Evolutionary conservation across 164 flowering plant genomes (phyloP), one percentile per base, ranked within the genome.

Genomic region (Piper longum): DNA sequence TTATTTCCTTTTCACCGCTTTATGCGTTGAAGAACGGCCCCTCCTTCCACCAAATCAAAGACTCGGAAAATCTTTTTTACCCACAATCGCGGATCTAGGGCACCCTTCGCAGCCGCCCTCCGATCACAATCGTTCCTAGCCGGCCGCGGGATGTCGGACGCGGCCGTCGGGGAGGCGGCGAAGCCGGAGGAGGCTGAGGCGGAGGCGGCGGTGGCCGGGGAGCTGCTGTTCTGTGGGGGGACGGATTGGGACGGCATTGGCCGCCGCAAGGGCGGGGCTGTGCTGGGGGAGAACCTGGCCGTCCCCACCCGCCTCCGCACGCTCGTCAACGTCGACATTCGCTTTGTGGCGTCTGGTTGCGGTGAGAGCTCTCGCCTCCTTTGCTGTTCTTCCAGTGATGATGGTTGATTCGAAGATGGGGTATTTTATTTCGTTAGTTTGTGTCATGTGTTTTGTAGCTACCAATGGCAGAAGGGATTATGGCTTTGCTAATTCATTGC

Each of bases 151-250:
- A 48, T 48, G 52, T 5, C 52, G 52, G 52, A 48, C 52, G 11
- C 83, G 61, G 72, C 67, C 19, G 54, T 16, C 13, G 87, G 67
- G 7, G 86, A 70, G 45, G 72, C 65, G 40, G 81, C 70, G 73
- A 69, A 70, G 75, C 71, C 45, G 41, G 79, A 65, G 56, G 76
- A 74, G 64, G 77, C 66, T 80, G 74, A 75, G 67, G 54, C 39
- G 60, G 73, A 44, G 41, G 59, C 41, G 59, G 40, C 60, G 75
- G 59, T 19, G 57, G 82, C 82, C 7, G 97, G 99, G 26, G 99
- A 95, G 88, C 66, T 88, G n/a, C 71, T 90, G 73, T 91, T 81
- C 68, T 93, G 99, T 69, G 99, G 99, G 2, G 79, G 74, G 7
- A 93, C 97, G 48, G 67, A 57, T 58, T 93, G 97, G 97, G 96